Base-by-base conservation (phyloP, 2,329 filamentous ascomycete species). In the Fusarium concolor region DNA sequence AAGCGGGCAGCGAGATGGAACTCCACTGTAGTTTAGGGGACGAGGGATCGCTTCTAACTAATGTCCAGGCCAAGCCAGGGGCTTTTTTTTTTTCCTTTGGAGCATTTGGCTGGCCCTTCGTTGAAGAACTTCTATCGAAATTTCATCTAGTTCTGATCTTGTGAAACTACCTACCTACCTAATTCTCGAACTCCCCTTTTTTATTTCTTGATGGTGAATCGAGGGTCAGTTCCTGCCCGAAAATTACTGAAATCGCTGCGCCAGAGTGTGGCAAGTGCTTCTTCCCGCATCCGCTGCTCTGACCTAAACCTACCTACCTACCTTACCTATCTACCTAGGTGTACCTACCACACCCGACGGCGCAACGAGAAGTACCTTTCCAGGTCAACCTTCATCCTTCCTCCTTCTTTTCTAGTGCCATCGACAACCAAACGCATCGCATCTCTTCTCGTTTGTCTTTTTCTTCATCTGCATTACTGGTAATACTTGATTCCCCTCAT, bases 1-100 rank as follows among this genome's bases (percentile, higher is more conserved):
- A 54, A 53, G 62, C 68, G 61, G 51, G 51, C 44, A 57, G 44
- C 52, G 45, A 64, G 61, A 64, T 64, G 45, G 50, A 71, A 60
- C 43, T 54, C 68, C 70, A 65, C 62, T 44, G 49, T 63, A 62
- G 62, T 66, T 73, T 71, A 63, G 62, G 61, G 45, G 61, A 64
- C 52, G 38, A 58, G 38, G 44, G 57, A 61, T 47, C 65, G 56
- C 61, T 58, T 46, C 55, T 41, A 44, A 45, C 37, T 55, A 55
- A 46, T 26, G 26, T 26, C 22, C 22, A 24, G 67, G 65, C 17
- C 51, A 49, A 38, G 33, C 53, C 61, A 64, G 61, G 61, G 61
- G 59, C 56, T 62, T 55, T 46, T 57, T 61, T 57, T 61, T 46
- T 31, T 35, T 3, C 14, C 14, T 17, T 31, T 29, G 28, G 28